Evolutionary conservation across 768 basidiomycete genomes (phyloP), one percentile per base, ranked within the genome.

Genomic region (Cystofilobasidium ferigula): DNA sequence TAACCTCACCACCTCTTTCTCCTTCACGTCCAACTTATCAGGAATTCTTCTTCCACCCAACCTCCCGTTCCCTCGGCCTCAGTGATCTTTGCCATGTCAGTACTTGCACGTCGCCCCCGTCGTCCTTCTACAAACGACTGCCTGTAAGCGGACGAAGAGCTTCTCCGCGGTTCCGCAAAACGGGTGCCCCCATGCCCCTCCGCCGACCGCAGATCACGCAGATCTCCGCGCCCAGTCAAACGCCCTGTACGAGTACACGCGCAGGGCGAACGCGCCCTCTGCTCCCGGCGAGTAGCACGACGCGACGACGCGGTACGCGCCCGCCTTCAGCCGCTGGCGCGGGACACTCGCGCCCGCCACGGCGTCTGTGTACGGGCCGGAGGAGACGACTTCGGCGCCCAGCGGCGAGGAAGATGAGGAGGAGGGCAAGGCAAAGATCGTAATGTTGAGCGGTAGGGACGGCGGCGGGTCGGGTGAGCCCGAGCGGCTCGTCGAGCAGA

Each of bases 301-400:
- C 51, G 28, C 28, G 30, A 63, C 53, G 6, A 63, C 38, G 28
- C 26, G n/a, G 24, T 54, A 63, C 38, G 8, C 28, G 5, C 62
- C 62, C 38, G 26, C 20, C 20, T 26, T 36, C 28, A 64, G 24
- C n/a, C 56, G 38, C 22, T 3, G 0, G 12, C 28, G n/a, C 18
- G 56, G 30, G 22, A 53, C 86, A 40, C 79, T 80, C 0, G 86
- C 89, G 0, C 92, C 91, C 0, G 85, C 83, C 34, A 85, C 75
- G 0, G 81, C 78, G 68, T 92, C 88, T 30, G 84, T 81, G 72
- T 92, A 94, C 0, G 86, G 82, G 1, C 89, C 90, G 0, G 90
- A 89, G 0, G 89, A 88, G 0, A 80, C 74, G 6, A 88, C 71
- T 40, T 64, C 63, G 22, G n/a, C 18, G 2, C 62, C 62, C 22